phyloP scores from a whole-genome alignment of 177 flowering plant genomes.

The Tripterygium wilfordii region DNA sequence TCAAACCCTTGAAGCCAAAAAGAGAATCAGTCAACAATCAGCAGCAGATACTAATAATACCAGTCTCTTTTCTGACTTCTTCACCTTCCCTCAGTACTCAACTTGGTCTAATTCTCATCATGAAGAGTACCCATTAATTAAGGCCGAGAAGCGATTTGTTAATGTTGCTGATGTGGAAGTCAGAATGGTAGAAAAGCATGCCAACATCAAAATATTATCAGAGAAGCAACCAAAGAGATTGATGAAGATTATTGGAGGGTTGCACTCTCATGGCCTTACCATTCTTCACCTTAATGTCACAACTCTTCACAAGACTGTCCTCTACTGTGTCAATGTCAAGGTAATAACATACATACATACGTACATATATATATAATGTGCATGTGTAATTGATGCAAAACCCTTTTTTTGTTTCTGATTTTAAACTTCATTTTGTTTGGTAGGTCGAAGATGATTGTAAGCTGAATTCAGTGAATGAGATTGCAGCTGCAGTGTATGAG shows the following conservation, averaged over 20 bases:
- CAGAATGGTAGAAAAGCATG: slow-evolving; percentile 44
- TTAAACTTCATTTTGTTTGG: too few species aligned
- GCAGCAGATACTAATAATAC: background rate
- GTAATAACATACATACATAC: slow-evolving; percentile 11
- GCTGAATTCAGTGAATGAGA: slow-evolving; percentile 50
- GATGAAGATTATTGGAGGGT: slow-evolving; percentile 26
- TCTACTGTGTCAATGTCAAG: slow-evolving; percentile 40
- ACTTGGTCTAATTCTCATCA: slow-evolving; percentile 5
- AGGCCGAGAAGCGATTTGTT: background rate
- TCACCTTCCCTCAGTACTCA: slow-evolving; percentile 50
- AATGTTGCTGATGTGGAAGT: slow-evolving; percentile 46
- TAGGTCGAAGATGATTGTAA: slow-evolving; percentile 66
- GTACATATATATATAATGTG: background rate
- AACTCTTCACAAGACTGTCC: slow-evolving; percentile 21
- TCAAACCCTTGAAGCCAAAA: background rate
- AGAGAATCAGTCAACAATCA: background rate
- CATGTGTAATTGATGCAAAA: background rate
- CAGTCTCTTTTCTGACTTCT: slow-evolving; percentile 33
- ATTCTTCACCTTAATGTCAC: slow-evolving; percentile 49
- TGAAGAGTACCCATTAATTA: background rate
- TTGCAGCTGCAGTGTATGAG: slow-evolving; percentile 57
- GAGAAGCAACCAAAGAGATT: slow-evolving; percentile 33
- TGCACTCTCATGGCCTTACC: slow-evolving; percentile 23
- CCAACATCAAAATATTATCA: slow-evolving; percentile 34
- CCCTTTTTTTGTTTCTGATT: too few species aligned